Percentiles rank a stretch among this genome's conserved stretches.
Evolutionary conservation across 768 basidiomycete genomes (phyloP).

Genomic region (Leccinum rimulosum): DNA sequence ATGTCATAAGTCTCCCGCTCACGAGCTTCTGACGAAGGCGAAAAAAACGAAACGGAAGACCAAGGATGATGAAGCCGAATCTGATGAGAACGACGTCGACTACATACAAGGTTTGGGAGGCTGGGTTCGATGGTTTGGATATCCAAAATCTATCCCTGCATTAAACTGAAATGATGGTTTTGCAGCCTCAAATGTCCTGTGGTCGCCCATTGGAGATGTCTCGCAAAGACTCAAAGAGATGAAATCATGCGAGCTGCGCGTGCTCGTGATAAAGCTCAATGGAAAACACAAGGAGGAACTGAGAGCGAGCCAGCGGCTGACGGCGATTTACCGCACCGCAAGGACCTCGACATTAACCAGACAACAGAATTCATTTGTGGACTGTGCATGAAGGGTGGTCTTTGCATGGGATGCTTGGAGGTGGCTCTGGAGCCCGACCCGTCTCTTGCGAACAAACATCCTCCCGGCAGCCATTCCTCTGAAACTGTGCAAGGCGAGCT

Average conservation of each 20-base stretch:
- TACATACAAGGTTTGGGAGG: slow-evolving; percentile 58
- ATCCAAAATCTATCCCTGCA: neutral
- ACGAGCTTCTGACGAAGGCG: slow-evolving; percentile 46
- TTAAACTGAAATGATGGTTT: slow-evolving; percentile 10
- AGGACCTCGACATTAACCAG: slow-evolving; percentile 47
- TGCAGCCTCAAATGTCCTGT: slow-evolving; percentile 75
- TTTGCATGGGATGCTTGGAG: slow-evolving; percentile 76
- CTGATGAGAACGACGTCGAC: slow-evolving; percentile 50
- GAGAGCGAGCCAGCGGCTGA: slow-evolving; percentile 17
- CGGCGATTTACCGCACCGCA: slow-evolving; percentile 43
- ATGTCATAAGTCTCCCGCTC: slow-evolving; percentile 60
- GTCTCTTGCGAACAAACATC: slow-evolving; percentile 18
- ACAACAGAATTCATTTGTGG: slow-evolving; percentile 81
- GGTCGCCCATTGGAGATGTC: slow-evolving; percentile 73
- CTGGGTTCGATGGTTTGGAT: slow-evolving; percentile 77
- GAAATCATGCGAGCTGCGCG: slow-evolving; percentile 69
- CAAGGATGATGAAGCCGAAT: slow-evolving; percentile 44
- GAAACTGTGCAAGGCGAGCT: slow-evolving; percentile 9
- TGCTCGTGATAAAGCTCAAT: slow-evolving; percentile 45
- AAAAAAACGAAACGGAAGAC: slow-evolving; percentile 41
- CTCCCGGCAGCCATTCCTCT: neutral
- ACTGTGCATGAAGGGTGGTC: slow-evolving; percentile 68
- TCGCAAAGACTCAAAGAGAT: slow-evolving; percentile 61
- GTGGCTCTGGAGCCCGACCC: slow-evolving; percentile 49
- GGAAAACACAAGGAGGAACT: slow-evolving; percentile 31